Base-by-base conservation (phyloP, 148 eudicot genomes). In the Pouteria glomerata region DNA sequence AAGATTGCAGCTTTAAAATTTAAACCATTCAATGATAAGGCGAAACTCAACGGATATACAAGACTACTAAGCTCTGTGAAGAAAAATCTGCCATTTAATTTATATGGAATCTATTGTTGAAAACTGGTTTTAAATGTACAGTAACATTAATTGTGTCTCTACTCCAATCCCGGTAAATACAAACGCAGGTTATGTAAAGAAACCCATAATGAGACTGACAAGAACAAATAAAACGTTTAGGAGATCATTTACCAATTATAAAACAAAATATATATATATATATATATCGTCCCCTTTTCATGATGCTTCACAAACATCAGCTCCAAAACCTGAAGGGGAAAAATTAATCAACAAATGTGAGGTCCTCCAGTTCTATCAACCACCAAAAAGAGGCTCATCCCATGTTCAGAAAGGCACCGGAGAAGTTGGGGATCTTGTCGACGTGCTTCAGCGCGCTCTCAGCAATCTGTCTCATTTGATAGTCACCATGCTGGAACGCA, bases 401-500 rank as follows among this genome's bases (percentile, higher is more conserved):
- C 26, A n/a, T n/a, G n/a, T n/a, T n/a, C n/a, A 91, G 88, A 68
- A 89, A 91, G 53, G 91, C 78, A 26, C 93, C 97, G 0, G 98
- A 94, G 81, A 94, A 94, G 73, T 94, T 91, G 1, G 98, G 98
- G 69, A 94, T 86, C 74, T 82, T 88, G 52, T 94, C 97, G 6
- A 94, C 83, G 69, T 91, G 97, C 84, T 80, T 89, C 75, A 94
- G 62, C 6, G 98, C 98, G 13, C 78, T 81, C 83, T 94, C 97
- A 29, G 98, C 98, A 56, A 89, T 86, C 84, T 89, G 98, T 37
- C 89, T 76, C 52, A 95, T 94, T 16, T 88, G 83, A 67, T 82
- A 83, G 63, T 94, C 98, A 21, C 87, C 97, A 55, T 91, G 87
- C 58, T 91, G 91, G 69, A 87, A 94, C 68, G 93, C 93, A 78